Conservation (phyloP, 306 rosid species). For the Medicago arabica region DNA sequence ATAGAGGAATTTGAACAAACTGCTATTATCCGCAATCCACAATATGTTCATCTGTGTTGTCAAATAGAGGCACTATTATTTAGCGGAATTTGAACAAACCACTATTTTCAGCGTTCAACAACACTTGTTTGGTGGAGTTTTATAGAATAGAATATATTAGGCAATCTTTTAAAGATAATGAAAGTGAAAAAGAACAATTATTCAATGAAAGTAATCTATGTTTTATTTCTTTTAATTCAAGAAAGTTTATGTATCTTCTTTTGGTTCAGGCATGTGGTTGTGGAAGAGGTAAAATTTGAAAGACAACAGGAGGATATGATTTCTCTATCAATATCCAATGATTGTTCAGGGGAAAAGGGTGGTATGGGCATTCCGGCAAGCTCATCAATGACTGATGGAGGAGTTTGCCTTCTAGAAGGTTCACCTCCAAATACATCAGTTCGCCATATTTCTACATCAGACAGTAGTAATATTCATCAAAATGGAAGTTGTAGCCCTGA, state of each 20-base stretch:
- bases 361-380: constrained; percentile 60
- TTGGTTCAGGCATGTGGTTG: constrained; percentile 59
- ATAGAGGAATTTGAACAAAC: neutral
- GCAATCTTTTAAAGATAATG: constrained; percentile 24
- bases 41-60: constrained; percentile 6
- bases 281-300: constrained; percentile 50
- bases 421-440: constrained; percentile 69
- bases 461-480: constrained; percentile 72
- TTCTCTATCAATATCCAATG: constrained; percentile 61
- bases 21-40: neutral
- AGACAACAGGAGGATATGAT: constrained; percentile 50
- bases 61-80: neutral
- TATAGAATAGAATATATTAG: constrained; percentile 15
- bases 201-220: constrained; percentile 16
- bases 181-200: constrained; percentile 13
- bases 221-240: constrained; percentile 32
- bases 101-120: neutral
- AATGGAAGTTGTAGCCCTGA: constrained; percentile 90
- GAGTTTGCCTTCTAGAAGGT: constrained; percentile 60
- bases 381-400: constrained; percentile 67
- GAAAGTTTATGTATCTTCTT: constrained; percentile 32
- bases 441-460: constrained; percentile 71
- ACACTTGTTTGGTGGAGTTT: constrained; percentile 30
- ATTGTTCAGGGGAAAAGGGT: constrained; percentile 56
- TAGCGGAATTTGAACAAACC: neutral